phyloP scores from a whole-genome alignment of 192 early-diverging fungal genomes.

The Gaertneriomyces sp. region DNA sequence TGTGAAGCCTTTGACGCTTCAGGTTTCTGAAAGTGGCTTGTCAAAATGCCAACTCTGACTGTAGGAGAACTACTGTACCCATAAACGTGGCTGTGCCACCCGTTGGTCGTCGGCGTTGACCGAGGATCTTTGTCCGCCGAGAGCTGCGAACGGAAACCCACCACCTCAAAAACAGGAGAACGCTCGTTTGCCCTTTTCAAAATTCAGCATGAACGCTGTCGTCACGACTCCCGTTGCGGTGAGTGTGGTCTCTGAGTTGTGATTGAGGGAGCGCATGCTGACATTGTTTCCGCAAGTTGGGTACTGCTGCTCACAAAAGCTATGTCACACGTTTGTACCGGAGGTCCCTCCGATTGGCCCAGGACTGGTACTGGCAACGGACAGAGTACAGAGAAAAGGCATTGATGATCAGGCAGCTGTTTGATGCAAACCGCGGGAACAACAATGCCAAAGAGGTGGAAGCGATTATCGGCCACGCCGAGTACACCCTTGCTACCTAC shows the following conservation, averaged over 20 bases:
- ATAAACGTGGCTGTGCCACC: no score
- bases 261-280: background rate
- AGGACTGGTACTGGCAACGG: conserved; percentile 88
- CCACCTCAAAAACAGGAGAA: no score
- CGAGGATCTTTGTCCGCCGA: no score
- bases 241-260: background rate
- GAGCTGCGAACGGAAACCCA: no score
- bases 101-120: no score
- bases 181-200: no score
- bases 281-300: conserved; percentile 6
- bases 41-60: no score
- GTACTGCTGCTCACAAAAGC: conserved; percentile 54
- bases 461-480: conserved; percentile 63
- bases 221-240: conserved; percentile 5
- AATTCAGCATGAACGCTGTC: background rate
- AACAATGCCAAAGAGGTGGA: conserved; percentile 70
- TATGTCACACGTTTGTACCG: conserved; percentile 82
- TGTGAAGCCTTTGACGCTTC: no score
- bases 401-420: conserved; percentile 76
- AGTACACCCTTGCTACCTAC: conserved; percentile 68
- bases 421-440: conserved; percentile 76
- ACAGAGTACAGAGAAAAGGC: conserved; percentile 74
- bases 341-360: conserved; percentile 71
- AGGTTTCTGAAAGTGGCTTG: no score
- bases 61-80: no score